Percentiles rank a stretch among this genome's conserved stretches.
Conservation (phyloP, 2,329 filamentous ascomycete species). For the Coniochaeta sp. region DNA sequence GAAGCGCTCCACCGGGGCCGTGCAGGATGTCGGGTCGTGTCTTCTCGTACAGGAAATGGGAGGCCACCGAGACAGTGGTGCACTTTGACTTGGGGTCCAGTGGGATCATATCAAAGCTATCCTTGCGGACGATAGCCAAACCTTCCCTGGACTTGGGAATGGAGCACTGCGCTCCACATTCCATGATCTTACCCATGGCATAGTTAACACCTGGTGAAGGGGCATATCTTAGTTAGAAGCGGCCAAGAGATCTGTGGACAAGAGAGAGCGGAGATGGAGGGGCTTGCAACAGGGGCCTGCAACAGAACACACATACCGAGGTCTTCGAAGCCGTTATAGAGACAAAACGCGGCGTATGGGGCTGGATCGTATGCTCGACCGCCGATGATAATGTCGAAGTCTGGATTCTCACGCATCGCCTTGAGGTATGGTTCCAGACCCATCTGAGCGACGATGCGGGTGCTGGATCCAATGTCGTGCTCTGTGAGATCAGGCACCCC, state of each 20-base stretch:
- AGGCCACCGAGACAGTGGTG: conserved; percentile 40
- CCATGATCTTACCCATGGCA: conserved; percentile 47
- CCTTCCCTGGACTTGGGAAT: conserved; percentile 36
- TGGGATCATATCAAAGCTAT: conserved; percentile 41
- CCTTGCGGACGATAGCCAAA: conserved; percentile 28
- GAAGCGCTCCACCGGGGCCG: conserved; percentile 41
- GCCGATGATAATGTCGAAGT: conserved; percentile 40
- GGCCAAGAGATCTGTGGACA: background rate
- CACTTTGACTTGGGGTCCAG: conserved; percentile 30
- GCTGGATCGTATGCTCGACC: conserved; percentile 35
- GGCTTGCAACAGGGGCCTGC: background rate
- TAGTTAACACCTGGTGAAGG: background rate
- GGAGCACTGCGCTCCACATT: conserved; percentile 42
- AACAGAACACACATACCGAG: conserved; percentile 15
- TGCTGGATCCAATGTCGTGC: conserved; percentile 27
- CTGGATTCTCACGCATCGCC: conserved; percentile 30
- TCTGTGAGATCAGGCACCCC: conserved; percentile 30
- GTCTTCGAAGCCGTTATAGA: conserved; percentile 15
- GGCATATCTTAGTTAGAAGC: background rate
- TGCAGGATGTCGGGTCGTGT: conserved; percentile 39
- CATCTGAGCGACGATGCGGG: conserved; percentile 35
- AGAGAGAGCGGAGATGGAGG: too few species aligned
- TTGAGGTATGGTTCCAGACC: conserved; percentile 35
- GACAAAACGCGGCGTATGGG: conserved; percentile 27
- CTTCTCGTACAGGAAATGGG: conserved; percentile 49